These are phyloP conservation scores for Ustilago esculenta DNA, from an alignment of 1,284 basidiomycete species.

Conservation along the genomic window DNA sequence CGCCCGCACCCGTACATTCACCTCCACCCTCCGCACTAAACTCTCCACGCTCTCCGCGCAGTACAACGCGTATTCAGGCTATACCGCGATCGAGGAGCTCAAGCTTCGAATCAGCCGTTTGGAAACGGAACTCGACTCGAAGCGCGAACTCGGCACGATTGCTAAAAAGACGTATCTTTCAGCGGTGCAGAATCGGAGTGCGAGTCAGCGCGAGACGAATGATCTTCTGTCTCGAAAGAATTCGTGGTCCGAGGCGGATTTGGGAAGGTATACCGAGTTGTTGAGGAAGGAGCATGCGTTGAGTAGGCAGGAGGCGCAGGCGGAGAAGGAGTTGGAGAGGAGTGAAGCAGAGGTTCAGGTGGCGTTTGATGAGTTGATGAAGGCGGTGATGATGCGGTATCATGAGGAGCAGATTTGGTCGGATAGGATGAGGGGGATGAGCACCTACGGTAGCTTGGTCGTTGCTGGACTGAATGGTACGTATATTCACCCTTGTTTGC, in stretches of 20 bases:
- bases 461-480: slow-evolving; percentile 59
- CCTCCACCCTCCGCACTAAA: slow-evolving; percentile 7
- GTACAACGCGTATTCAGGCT: slow-evolving; percentile 60
- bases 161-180: slow-evolving; percentile 48
- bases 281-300: slow-evolving; percentile 58
- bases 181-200: slow-evolving; percentile 46
- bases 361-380: slow-evolving; percentile 60
- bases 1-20: background rate
- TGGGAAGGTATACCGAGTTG: slow-evolving; percentile 57
- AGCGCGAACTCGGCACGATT: slow-evolving; percentile 4
- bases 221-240: slow-evolving; percentile 60
- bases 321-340: slow-evolving; percentile 49
- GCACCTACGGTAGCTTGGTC: slow-evolving; percentile 57
- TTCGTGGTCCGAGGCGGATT: slow-evolving; percentile 57
- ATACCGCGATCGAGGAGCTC: slow-evolving; percentile 48
- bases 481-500: background rate
- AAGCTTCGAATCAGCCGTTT: slow-evolving; percentile 41
- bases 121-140: slow-evolving; percentile 16
- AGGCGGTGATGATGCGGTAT: slow-evolving; percentile 59
- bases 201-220: slow-evolving; percentile 56
- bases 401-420: slow-evolving; percentile 66
- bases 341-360: slow-evolving; percentile 49
- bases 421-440: slow-evolving; percentile 56
- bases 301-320: slow-evolving; percentile 40
- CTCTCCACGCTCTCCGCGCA: slow-evolving; percentile 32